Evolutionary conservation across 108 stramenopile genomes (phyloP), one percentile per base, ranked within the genome.

Genomic region (Bacterosira constricta): DNA sequence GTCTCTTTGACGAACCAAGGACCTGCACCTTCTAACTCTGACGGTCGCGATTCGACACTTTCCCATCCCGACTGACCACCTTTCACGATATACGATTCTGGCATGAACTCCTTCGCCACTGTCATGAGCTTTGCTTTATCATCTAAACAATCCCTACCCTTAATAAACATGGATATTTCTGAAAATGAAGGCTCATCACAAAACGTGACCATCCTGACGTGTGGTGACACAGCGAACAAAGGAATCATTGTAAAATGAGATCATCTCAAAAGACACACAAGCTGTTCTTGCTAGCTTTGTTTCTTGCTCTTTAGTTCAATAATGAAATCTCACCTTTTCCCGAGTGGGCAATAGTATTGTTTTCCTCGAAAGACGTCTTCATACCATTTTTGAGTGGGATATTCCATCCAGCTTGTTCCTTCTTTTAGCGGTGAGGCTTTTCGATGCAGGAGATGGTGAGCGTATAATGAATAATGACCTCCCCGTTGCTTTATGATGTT

Each of bases 311-410:
- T n/a, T n/a, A n/a, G n/a, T n/a, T n/a, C n/a, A n/a, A n/a, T 45
- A n/a, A 30, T 17, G 35, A 2, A 3, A 32, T 13, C 54, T 6
- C 18, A 32, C 18, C 53, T 20, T 52, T 66, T 63, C 29, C 83
- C 86, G 5, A 86, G 21, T 4, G 83, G 83, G 57, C 86, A 86
- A 25, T 45, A 53, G 45, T 69, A 86, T 41, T 77, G 67, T 42
- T 77, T 63, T 2, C 26, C 44, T 7, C 61, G 46, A 18, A 63
- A 34, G 29, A 45, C 52, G 25, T 84, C 86, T 41, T 78, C 32
- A 62, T 81, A 86, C 83, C 86, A 86, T 50, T 65, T 75, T 62
- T 86, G 86, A 10, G 42, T 68, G 10, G 86, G 83, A 67, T 67
- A 81, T 29, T 47, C 25, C 0, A 35, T 11, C 61, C 71, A 86